A percentile compares a stretch with the other conserved stretches of the same genome.
These are phyloP conservation scores for Karstenula rhodostoma DNA, from an alignment of 2,329 filamentous ascomycete genomes.

Conservation along the genomic window DNA sequence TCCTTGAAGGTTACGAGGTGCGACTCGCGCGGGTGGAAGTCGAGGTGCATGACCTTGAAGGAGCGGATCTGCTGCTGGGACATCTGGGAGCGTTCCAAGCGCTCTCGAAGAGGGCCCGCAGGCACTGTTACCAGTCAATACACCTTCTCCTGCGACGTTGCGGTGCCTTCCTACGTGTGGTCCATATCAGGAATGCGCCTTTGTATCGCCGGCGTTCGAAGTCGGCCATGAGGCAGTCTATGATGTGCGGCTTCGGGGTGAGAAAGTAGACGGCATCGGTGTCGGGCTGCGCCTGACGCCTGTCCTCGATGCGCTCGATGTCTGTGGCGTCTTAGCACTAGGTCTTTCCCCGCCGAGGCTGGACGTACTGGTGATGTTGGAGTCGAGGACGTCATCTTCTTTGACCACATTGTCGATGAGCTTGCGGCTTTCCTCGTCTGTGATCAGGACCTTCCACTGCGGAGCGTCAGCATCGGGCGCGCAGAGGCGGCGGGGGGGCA, in stretches of 20 bases:
- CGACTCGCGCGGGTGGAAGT: slow-evolving; percentile 91
- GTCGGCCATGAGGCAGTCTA: slow-evolving; percentile 93
- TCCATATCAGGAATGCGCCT: slow-evolving; percentile 85
- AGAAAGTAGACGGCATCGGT: slow-evolving; percentile 97
- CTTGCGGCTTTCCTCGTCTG: slow-evolving; percentile 84
- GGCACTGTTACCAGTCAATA: slow-evolving; percentile 61
- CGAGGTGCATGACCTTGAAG: slow-evolving; percentile 83
- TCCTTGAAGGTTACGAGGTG: slow-evolving; percentile 91
- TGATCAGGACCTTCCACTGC: slow-evolving; percentile 95
- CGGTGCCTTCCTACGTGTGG: slow-evolving; percentile 59
- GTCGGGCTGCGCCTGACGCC: slow-evolving; percentile 79
- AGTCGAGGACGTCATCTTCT: slow-evolving; percentile 95
- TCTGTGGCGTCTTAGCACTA: slow-evolving; percentile 65
- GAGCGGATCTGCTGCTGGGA: slow-evolving; percentile 78
- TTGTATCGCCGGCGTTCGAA: slow-evolving; percentile 85
- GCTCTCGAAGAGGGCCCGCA: slow-evolving; percentile 72
- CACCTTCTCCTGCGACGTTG: background rate
- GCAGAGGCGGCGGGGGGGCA: slow-evolving; percentile 39
- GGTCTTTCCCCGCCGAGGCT: background rate
- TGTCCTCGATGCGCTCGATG: slow-evolving; percentile 92
- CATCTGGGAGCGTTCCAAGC: slow-evolving; percentile 74
- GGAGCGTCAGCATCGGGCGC: slow-evolving; percentile 37
- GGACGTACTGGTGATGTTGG: slow-evolving; percentile 88
- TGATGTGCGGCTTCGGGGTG: slow-evolving; percentile 83
- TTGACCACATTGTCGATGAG: slow-evolving; percentile 90